phyloP scores from a whole-genome alignment of 2,329 filamentous ascomycete genomes.

The Ophiostoma quercus region DNA sequence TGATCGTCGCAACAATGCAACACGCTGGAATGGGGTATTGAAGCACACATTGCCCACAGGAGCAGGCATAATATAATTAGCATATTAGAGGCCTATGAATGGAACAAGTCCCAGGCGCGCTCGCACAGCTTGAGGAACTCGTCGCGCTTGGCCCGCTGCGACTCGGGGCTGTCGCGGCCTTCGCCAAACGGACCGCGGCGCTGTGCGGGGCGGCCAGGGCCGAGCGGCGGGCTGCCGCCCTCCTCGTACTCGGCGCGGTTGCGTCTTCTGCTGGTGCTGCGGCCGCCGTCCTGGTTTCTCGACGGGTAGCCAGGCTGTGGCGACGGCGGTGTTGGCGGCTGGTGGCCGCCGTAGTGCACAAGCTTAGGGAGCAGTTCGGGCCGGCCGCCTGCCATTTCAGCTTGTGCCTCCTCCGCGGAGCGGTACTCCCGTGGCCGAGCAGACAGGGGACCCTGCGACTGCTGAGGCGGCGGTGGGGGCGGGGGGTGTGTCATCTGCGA shows the following conservation, averaged over 20 bases:
- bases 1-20: conserved; percentile 13
- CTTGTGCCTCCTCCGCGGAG: conserved; percentile 92
- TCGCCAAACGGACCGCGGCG: conserved; percentile 70
- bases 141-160: conserved; percentile 79
- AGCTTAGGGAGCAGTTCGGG: conserved; percentile 88
- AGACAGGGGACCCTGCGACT: conserved; percentile 45
- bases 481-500: conserved; percentile 35
- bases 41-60: conserved; percentile 13
- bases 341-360: conserved; percentile 90
- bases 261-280: conserved; percentile 64
- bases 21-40: conserved; percentile 13
- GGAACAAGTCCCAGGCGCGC: conserved; percentile 93
- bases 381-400: conserved; percentile 82
- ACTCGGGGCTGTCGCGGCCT: conserved; percentile 77
- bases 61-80: not conserved
- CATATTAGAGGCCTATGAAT: conserved; percentile 54
- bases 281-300: conserved; percentile 42
- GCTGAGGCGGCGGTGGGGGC: conserved; percentile 30
- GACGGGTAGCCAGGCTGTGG: conserved; percentile 52
- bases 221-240: conserved; percentile 77
- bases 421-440: conserved; percentile 78
- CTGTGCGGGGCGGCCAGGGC: conserved; percentile 60
- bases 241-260: conserved; percentile 90
- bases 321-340: conserved; percentile 86
- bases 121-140: conserved; percentile 84